These are phyloP conservation scores for Lodderomyces beijingensis DNA, from an alignment of 1,139 yeast species.

Conservation along the genomic window DNA sequence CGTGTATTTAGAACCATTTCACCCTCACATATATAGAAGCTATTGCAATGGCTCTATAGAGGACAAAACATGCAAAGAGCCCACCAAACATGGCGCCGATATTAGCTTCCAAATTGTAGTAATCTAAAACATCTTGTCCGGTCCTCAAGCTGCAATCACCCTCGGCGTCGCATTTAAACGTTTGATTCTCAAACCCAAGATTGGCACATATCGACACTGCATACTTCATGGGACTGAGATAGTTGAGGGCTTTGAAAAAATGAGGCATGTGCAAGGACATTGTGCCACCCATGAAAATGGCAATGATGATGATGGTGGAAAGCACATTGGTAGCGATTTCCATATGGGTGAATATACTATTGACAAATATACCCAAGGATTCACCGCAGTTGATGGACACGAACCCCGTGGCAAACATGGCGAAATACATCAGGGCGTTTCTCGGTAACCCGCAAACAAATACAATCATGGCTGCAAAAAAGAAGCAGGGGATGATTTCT, in stretches of 20 bases:
- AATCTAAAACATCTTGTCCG: conserved; percentile 33
- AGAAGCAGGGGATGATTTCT: conserved; percentile 55
- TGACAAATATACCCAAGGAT: conserved; percentile 73
- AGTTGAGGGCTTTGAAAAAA: conserved; percentile 66
- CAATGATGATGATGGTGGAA: conserved; percentile 59
- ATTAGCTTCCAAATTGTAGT: conserved; percentile 27
- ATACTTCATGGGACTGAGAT: conserved; percentile 69
- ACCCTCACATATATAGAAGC: conserved; percentile 25
- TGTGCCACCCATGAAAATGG: conserved; percentile 83
- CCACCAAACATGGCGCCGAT: conserved; percentile 35
- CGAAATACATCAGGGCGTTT: conserved; percentile 61
- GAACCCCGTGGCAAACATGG: conserved; percentile 53
- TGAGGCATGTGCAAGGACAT: conserved; percentile 73
- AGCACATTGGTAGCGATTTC: conserved; percentile 77
- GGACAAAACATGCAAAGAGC: conserved; percentile 30
- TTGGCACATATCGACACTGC: conserved; percentile 51
- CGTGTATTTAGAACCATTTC: conserved; percentile 13
- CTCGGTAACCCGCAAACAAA: conserved; percentile 75
- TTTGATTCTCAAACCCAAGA: conserved; percentile 31
- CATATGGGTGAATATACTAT: conserved; percentile 68
- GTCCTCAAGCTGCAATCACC: conserved; percentile 27
- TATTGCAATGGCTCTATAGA: conserved; percentile 31
- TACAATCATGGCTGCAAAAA: conserved; percentile 60
- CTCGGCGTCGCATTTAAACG: conserved; percentile 24
- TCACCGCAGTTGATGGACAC: conserved; percentile 73